Evolutionary conservation across 1,284 basidiomycete species (phyloP).

Genomic region (Ceratobasidium sp.): DNA sequence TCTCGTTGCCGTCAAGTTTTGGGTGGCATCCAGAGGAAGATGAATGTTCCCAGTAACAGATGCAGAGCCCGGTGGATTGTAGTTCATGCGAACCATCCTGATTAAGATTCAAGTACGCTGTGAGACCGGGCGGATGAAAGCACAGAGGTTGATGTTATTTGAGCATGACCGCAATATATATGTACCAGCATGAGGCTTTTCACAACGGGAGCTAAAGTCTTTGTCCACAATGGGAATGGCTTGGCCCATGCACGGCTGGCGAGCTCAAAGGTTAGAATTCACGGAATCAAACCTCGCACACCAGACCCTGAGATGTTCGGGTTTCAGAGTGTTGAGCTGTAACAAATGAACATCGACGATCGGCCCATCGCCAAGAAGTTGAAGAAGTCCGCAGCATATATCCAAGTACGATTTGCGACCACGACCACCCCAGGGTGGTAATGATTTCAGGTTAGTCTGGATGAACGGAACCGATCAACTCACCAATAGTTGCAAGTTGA

Average conservation of each 20-base stretch:
- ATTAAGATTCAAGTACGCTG: neutral
- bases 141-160: neutral
- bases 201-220: neutral
- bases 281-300: neutral
- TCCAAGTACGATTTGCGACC: no score
- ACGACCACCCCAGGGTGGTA: no score
- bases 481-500: no score
- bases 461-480: no score
- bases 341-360: neutral
- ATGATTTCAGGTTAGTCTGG: no score
- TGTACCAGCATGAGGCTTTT: neutral
- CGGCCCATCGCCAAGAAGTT: no score
- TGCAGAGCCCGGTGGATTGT: neutral
- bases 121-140: neutral
- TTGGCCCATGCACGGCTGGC: neutral
- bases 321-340: neutral
- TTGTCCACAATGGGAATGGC: neutral
- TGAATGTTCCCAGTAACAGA: neutral
- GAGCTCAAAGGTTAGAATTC: neutral
- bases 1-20: neutral
- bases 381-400: no score
- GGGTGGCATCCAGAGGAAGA: neutral
- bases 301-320: neutral
- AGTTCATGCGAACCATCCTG: constrained; percentile 15
- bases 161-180: neutral